A percentile compares a stretch with the other conserved stretches of the same genome.
Conservation (phyloP, 2,329 filamentous ascomycete genomes). For the Fusarium lateritium region DNA sequence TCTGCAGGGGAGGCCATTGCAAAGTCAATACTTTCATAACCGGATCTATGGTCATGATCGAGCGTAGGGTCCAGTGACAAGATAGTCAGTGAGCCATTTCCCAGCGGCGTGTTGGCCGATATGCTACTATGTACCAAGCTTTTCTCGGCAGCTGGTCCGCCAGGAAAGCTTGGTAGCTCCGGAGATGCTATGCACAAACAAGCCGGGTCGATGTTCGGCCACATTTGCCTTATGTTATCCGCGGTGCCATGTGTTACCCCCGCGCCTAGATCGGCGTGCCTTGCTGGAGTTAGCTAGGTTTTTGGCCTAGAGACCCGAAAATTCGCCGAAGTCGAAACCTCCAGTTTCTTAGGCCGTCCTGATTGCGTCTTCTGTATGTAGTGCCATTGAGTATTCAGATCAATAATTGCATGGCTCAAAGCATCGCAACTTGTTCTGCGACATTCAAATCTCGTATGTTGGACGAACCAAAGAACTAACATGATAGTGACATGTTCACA, state of each 20-base stretch:
- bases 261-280: constrained; percentile 41
- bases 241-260: constrained; percentile 46
- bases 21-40: neutral
- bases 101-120: constrained; percentile 25
- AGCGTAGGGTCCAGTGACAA: constrained; percentile 1
- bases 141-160: constrained; percentile 41
- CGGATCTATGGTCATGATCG: neutral
- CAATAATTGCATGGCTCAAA: neutral
- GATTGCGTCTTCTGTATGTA: constrained; percentile 10
- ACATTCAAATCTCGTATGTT: neutral
- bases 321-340: constrained; percentile 32
- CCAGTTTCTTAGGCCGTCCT: constrained; percentile 6
- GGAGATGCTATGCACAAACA: constrained; percentile 42
- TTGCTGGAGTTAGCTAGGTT: constrained; percentile 31
- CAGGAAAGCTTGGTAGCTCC: constrained; percentile 40
- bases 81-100: constrained; percentile 22
- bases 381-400: neutral
- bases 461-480: constrained; percentile 6
- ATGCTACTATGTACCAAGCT: constrained; percentile 35
- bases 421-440: neutral
- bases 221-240: constrained; percentile 40
- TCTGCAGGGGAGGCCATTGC: neutral
- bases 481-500: constrained; percentile 27
- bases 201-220: constrained; percentile 39
- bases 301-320: constrained; percentile 36